Conservation (phyloP, 2,329 filamentous ascomycete genomes). For the Calycina marina region DNA sequence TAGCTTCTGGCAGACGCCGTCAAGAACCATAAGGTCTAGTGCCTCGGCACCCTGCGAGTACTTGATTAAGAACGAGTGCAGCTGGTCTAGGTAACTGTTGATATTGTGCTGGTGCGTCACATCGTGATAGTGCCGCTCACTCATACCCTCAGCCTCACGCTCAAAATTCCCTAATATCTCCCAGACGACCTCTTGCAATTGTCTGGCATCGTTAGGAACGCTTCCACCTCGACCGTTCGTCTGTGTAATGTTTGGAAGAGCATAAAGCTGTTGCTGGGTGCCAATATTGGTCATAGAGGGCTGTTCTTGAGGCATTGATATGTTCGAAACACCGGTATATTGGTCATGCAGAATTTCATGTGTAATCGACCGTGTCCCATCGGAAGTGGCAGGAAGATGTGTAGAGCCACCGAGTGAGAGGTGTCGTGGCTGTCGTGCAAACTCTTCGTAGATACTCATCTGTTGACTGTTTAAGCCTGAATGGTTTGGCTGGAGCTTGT, state of each 20-base stretch:
- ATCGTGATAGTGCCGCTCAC: constrained; percentile 44
- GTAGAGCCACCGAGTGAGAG: constrained; percentile 38
- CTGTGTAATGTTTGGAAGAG: constrained; percentile 33
- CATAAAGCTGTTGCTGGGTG: constrained; percentile 39
- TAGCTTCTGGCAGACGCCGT: constrained; percentile 42
- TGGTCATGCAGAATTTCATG: constrained; percentile 51
- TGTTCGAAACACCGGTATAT: constrained; percentile 38
- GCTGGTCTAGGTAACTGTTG: constrained; percentile 46
- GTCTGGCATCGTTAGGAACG: constrained; percentile 32
- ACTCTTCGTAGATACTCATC: constrained; percentile 92
- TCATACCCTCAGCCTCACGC: constrained; percentile 34
- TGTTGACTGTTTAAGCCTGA: constrained; percentile 80
- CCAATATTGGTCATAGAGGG: constrained; percentile 34
- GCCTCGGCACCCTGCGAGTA: constrained; percentile 46
- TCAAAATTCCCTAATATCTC: constrained; percentile 44
- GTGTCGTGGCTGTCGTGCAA: constrained; percentile 69
- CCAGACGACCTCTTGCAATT: constrained; percentile 38
- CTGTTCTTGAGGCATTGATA: constrained; percentile 45
- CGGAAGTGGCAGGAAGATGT: constrained; percentile 42
- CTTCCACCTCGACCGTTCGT: constrained; percentile 37
- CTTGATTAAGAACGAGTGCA: constrained; percentile 48
- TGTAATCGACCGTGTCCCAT: constrained; percentile 44
- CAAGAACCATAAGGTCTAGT: constrained; percentile 41
- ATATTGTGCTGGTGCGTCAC: constrained; percentile 43
- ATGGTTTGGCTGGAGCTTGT: constrained; percentile 59